Conservation (phyloP, 2,329 filamentous ascomycete species). For the Paraphoma chrysanthemicola region DNA sequence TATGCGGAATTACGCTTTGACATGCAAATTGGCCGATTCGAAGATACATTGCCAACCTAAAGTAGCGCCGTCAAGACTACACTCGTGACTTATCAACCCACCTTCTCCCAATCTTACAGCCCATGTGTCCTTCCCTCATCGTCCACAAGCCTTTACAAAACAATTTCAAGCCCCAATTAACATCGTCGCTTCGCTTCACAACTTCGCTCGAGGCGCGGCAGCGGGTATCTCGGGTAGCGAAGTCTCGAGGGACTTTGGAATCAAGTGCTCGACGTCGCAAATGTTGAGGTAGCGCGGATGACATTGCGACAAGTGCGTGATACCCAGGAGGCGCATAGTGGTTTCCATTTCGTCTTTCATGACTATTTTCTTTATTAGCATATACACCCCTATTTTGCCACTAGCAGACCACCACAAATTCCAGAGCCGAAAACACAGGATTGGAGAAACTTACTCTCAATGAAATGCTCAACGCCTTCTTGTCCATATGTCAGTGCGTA, state of each 20-base stretch:
- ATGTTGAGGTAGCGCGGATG: constrained; percentile 65
- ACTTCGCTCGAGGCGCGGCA: constrained; percentile 4
- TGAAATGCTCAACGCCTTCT: constrained; percentile 53
- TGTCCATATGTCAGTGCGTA: constrained; percentile 68
- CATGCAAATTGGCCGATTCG: too few relatives aligned
- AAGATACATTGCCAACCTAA: too few relatives aligned
- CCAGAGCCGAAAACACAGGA: too few relatives aligned
- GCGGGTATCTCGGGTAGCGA: constrained; percentile 12
- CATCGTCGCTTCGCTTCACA: constrained; percentile 22
- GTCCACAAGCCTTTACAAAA: too few relatives aligned
- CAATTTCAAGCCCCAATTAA: too few relatives aligned
- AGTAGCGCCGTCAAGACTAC: too few relatives aligned
- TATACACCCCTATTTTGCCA: too few relatives aligned
- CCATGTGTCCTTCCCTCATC: too few relatives aligned
- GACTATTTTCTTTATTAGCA: background rate
- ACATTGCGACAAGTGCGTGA: constrained; percentile 64
- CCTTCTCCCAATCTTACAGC: too few relatives aligned
- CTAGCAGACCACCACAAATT: too few relatives aligned
- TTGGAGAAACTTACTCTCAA: constrained; percentile 9
- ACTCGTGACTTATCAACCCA: too few relatives aligned
- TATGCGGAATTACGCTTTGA: too few relatives aligned
- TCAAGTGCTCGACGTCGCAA: constrained; percentile 29
- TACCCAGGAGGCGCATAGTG: constrained; percentile 67
- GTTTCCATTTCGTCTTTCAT: constrained; percentile 27
- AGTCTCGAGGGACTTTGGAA: constrained; percentile 9